Conservation (phyloP, 345 rosid genomes). For the Pistacia vera region DNA sequence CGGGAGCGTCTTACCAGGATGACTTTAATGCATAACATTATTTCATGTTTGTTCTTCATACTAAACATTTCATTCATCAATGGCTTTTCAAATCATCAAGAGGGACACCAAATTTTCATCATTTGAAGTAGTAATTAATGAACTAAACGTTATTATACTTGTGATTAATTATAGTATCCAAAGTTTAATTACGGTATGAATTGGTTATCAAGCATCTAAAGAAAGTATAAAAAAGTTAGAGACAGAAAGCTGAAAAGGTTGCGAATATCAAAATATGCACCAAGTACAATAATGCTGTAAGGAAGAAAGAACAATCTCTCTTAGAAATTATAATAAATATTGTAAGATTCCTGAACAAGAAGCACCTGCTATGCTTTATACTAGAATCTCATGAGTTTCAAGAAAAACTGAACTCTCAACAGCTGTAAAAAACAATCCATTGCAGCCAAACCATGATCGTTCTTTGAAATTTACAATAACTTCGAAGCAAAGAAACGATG, state of each 20-base stretch:
- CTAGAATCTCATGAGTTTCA: background rate
- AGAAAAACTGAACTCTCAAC: background rate
- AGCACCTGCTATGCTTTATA: background rate
- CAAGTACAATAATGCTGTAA: background rate
- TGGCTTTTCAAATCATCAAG: background rate
- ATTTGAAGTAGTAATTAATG: background rate
- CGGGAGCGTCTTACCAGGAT: background rate
- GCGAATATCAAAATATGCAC: slow-evolving; percentile 3
- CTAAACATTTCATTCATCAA: background rate
- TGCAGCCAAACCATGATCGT: too few relatives aligned
- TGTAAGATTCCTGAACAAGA: slow-evolving; percentile 25
- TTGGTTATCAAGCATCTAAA: too few relatives aligned
- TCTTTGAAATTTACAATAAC: background rate
- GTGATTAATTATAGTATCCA: too few relatives aligned
- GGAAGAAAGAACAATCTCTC: slow-evolving; percentile 31
- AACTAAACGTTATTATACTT: too few relatives aligned
- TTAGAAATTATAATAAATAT: slow-evolving; percentile 16
- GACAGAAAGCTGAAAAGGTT: background rate
- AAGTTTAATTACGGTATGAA: too few relatives aligned
- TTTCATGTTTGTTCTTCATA: background rate
- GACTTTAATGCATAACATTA: background rate
- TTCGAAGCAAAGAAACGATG: background rate
- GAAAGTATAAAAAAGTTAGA: background rate
- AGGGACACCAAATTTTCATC: background rate
- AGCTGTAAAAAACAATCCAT: background rate